Conservation (phyloP, 2,329 filamentous ascomycete species). For the Colletotrichum musicola region DNA sequence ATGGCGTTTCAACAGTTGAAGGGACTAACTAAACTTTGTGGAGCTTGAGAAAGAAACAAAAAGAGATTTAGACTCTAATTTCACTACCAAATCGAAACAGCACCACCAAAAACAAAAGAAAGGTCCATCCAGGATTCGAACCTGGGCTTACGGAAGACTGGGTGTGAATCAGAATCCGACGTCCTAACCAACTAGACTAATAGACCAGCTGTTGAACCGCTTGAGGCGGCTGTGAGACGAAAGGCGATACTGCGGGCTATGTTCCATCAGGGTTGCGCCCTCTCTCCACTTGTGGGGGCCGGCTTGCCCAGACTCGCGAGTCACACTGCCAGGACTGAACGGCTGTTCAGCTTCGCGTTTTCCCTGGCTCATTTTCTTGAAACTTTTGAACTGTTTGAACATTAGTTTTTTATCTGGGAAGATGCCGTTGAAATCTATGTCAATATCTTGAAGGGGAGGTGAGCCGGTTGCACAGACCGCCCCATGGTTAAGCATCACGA, state of each 20-base stretch:
- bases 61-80: not conserved
- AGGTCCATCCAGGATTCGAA: slow-evolving; percentile 43
- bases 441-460: not conserved
- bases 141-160: slow-evolving; percentile 30
- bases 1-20: too few relatives aligned
- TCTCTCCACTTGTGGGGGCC: not conserved
- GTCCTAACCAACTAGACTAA: slow-evolving; percentile 37
- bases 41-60: not conserved
- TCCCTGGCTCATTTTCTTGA: too few relatives aligned
- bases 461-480: too few relatives aligned
- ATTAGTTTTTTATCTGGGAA: not conserved
- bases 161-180: slow-evolving; percentile 29
- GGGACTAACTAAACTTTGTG: not conserved
- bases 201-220: slow-evolving; percentile 5
- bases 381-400: too few relatives aligned
- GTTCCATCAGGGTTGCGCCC: not conserved
- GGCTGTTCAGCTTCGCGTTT: too few relatives aligned
- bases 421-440: not conserved
- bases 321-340: too few relatives aligned
- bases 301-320: too few relatives aligned
- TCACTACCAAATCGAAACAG: too few relatives aligned
- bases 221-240: fast-evolving
- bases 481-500: too few relatives aligned
- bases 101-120: not conserved
- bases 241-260: not conserved